A percentile compares a stretch with the other conserved stretches of the same genome.
These are phyloP conservation scores for Phalaenopsis equestris DNA, from an alignment of 106 monocot species.

Conservation along the genomic window DNA sequence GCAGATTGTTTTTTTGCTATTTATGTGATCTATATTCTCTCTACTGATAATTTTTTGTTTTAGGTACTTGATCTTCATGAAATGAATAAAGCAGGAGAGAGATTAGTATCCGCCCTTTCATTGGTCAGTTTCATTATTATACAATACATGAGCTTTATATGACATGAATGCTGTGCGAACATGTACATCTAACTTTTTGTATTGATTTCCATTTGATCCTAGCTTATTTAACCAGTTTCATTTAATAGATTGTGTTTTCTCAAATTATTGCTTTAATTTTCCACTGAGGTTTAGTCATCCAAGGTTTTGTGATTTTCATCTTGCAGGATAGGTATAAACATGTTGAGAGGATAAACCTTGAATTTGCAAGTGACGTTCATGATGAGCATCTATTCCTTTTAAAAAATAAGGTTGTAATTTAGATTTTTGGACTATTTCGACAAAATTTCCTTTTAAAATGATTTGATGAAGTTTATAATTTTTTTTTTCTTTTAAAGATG, in stretches of 20 bases:
- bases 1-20: not conserved
- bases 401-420: slow-evolving; percentile 40
- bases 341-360: slow-evolving; percentile 61
- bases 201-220: not conserved
- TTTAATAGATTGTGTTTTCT: not conserved
- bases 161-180: not conserved
- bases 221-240: not conserved
- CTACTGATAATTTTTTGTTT: not conserved
- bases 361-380: slow-evolving; percentile 79
- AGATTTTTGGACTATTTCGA: not conserved
- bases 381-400: slow-evolving; percentile 66
- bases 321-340: slow-evolving; percentile 63
- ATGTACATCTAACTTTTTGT: not conserved
- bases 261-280: not conserved
- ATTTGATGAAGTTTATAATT: too few relatives aligned
- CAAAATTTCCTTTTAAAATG: not conserved
- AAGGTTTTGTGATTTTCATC: not conserved
- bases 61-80: slow-evolving; percentile 81
- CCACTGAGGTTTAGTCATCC: not conserved
- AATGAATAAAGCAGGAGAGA: slow-evolving; percentile 65
- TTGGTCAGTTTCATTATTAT: slow-evolving; percentile 31
- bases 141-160: not conserved
- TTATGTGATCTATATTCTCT: not conserved
- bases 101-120: slow-evolving; percentile 64
- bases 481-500: too few relatives aligned